A percentile compares a stretch with the other conserved stretches of the same genome.
Conservation (phyloP, 768 basidiomycete genomes). For the Trametopsis cervina region DNA sequence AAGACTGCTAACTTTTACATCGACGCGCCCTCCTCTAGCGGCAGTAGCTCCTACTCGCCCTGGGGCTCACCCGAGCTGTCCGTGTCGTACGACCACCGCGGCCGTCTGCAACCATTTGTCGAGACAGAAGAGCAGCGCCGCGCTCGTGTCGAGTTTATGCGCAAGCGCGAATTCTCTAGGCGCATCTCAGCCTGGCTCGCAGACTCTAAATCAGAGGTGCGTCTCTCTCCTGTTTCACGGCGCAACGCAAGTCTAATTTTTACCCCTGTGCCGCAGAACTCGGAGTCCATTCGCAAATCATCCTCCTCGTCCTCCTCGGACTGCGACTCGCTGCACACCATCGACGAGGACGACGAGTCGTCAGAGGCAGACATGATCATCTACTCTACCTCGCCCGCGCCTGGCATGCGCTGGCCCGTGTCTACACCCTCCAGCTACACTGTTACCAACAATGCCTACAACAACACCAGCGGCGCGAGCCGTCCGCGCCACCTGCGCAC, state of each 20-base stretch:
- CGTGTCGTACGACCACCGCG: slow-evolving; percentile 29
- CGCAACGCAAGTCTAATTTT: not conserved
- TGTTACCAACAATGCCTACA: not conserved
- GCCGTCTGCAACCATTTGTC: slow-evolving; percentile 36
- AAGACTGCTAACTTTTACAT: not conserved
- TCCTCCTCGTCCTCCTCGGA: not conserved
- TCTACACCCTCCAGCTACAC: not conserved
- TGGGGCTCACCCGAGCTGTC: not conserved
- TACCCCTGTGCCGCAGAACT: not conserved
- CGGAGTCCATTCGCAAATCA: not conserved
- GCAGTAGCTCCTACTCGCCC: not conserved
- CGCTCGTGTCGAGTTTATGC: slow-evolving; percentile 46
- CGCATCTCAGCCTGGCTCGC: slow-evolving; percentile 32
- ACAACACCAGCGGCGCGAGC: too few relatives aligned
- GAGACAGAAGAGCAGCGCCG: slow-evolving; percentile 41
- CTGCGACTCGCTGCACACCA: not conserved
- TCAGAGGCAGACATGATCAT: slow-evolving; percentile 7
- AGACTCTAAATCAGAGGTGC: not conserved
- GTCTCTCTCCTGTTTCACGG: not conserved
- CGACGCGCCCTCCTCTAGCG: not conserved
- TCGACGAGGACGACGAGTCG: slow-evolving; percentile 1
- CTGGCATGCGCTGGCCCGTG: not conserved
- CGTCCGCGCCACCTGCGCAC: slow-evolving; percentile 3
- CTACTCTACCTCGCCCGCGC: slow-evolving; percentile 8
- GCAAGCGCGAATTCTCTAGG: slow-evolving; percentile 37